Conservation (phyloP, 106 monocot species). For the Chionographis japonica region DNA sequence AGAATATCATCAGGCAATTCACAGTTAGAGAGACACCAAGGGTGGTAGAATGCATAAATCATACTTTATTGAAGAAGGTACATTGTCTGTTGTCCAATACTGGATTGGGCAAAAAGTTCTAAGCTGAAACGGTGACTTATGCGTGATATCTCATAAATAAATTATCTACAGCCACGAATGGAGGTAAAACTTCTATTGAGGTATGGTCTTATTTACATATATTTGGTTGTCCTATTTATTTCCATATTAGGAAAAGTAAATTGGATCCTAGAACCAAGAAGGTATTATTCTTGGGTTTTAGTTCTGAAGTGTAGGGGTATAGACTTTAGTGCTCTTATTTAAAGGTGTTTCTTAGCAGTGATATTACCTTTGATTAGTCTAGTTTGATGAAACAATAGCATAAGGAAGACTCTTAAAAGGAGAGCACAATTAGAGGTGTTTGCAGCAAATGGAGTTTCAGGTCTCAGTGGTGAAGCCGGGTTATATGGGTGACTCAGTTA, state of each 20-base stretch:
- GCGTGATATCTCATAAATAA: not conserved
- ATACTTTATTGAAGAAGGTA: too few species aligned
- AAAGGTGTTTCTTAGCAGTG: too few species aligned
- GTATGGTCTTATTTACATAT: not conserved
- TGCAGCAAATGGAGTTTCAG: too few species aligned
- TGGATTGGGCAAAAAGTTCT: not conserved
- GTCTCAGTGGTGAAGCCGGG: too few species aligned
- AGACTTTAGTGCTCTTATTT: not conserved
- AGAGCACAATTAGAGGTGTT: not conserved
- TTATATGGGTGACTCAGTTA: too few species aligned
- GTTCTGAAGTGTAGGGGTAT: not conserved
- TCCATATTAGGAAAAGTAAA: not conserved
- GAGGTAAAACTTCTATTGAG: not conserved
- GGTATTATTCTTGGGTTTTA: not conserved
- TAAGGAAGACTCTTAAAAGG: not conserved
- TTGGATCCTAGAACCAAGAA: not conserved
- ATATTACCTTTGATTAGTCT: not conserved
- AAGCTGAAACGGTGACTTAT: not conserved
- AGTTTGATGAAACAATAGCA: not conserved
- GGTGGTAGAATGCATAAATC: too few species aligned
- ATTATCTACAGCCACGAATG: not conserved
- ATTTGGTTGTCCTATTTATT: constrained; percentile 1
- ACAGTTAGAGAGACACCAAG: too few species aligned
- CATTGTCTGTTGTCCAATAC: not conserved
- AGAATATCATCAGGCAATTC: not conserved